Conservation (phyloP, 2,329 filamentous ascomycete species). For the Colletotrichum sp. region DNA sequence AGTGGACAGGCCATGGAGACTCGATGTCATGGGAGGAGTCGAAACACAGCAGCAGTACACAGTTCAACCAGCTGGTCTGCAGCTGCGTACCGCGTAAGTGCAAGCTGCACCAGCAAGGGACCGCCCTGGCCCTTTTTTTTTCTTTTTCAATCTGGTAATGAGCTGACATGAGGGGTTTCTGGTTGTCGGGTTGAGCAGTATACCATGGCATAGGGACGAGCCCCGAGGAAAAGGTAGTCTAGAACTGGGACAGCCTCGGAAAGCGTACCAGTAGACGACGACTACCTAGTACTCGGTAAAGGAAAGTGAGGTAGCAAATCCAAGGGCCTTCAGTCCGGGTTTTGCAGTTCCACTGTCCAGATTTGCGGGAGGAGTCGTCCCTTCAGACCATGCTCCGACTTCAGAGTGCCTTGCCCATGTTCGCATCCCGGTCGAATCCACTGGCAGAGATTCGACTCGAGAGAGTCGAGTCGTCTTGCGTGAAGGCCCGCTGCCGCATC, state of each 20-base stretch:
- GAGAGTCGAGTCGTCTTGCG: background rate
- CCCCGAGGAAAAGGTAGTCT: background rate
- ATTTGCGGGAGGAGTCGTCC: background rate
- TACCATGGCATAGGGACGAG: background rate
- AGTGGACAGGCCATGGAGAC: background rate
- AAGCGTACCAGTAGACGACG: background rate
- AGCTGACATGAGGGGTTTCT: background rate
- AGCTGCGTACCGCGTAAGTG: background rate
- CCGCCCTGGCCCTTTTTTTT: background rate
- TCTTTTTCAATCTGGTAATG: background rate
- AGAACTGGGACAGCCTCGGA: background rate
- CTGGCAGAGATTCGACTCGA: background rate
- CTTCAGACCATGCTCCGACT: background rate
- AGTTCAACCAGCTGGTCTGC: background rate
- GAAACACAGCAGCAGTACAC: background rate
- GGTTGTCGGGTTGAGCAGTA: background rate
- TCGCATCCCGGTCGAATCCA: background rate
- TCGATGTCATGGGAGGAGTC: slow-evolving; percentile 2
- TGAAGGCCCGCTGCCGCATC: background rate
- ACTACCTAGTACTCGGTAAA: slow-evolving; percentile 9
- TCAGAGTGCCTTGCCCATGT: background rate
- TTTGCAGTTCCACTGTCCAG: background rate
- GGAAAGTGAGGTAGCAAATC: background rate
- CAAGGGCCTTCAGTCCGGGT: background rate
- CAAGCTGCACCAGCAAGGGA: background rate